A percentile compares a stretch with the other conserved stretches of the same genome.
These are phyloP conservation scores for Penicillium daleae DNA, from an alignment of 495 filamentous ascomycete species.

Conservation along the genomic window DNA sequence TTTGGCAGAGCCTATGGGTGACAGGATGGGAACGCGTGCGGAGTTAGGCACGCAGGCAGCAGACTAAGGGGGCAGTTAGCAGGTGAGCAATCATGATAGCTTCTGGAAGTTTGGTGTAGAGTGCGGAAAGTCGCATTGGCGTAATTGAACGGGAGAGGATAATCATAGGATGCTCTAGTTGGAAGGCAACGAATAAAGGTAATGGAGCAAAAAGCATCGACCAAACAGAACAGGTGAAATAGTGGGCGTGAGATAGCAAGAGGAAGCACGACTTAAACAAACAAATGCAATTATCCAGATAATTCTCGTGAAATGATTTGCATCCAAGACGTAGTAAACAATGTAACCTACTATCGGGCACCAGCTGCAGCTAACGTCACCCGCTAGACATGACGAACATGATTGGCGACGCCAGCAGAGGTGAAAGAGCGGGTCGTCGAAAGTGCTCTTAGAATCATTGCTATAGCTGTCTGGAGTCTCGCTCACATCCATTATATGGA, in stretches of 20 bases:
- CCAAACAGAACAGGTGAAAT: not conserved
- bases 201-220: not conserved
- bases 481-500: conserved; percentile 3
- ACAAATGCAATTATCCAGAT: not conserved
- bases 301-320: not conserved
- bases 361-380: conserved; percentile 53
- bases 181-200: not conserved
- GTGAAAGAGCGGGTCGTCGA: conserved; percentile 41
- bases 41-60: conserved; percentile 55
- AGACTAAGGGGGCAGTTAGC: conserved; percentile 38
- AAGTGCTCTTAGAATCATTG: conserved; percentile 3
- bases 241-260: not conserved
- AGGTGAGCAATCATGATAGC: too few relatives aligned
- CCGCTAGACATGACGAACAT: conserved; percentile 45
- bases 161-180: not conserved
- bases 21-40: conserved; percentile 45
- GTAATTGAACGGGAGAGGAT: not conserved
- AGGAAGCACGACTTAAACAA: not conserved
- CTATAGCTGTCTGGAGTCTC: conserved; percentile 10
- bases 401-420: conserved; percentile 53
- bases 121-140: too few relatives aligned
- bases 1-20: conserved; percentile 44
- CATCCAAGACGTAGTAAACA: conserved; percentile 5
- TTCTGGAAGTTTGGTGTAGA: too few relatives aligned
- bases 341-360: conserved; percentile 53